Evolutionary conservation across 2,329 filamentous ascomycete genomes (phyloP).

Genomic region (Cladosporium sp.): DNA sequence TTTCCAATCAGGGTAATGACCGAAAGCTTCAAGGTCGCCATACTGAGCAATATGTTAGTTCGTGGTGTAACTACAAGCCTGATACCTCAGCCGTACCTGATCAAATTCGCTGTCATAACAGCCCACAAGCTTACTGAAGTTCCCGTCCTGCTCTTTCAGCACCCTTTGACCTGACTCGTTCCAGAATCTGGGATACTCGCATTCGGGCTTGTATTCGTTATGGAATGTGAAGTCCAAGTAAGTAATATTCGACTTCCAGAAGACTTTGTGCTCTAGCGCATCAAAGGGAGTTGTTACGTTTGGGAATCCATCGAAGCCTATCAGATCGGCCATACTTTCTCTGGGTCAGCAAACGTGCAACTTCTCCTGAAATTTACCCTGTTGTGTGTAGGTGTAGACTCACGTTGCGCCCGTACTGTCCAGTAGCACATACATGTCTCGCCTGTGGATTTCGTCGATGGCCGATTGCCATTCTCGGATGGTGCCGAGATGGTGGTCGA

Average conservation of each 20-base stretch:
- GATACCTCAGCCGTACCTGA: slow-evolving; percentile 5
- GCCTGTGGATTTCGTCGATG: slow-evolving; percentile 56
- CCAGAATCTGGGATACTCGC: slow-evolving; percentile 59
- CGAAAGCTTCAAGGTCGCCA: slow-evolving; percentile 61
- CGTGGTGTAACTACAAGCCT: neutral
- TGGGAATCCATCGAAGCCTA: slow-evolving; percentile 58
- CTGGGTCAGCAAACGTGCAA: slow-evolving; percentile 30
- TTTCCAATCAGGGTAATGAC: slow-evolving; percentile 59
- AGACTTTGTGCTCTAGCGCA: slow-evolving; percentile 52
- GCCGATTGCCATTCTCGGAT: slow-evolving; percentile 55
- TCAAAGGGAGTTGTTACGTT: slow-evolving; percentile 57
- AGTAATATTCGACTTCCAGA: slow-evolving; percentile 51
- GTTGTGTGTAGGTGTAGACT: neutral
- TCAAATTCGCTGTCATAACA: slow-evolving; percentile 64
- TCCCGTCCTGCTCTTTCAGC: slow-evolving; percentile 41
- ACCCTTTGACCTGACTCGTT: slow-evolving; percentile 48
- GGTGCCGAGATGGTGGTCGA: slow-evolving; percentile 60
- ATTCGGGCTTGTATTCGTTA: slow-evolving; percentile 49
- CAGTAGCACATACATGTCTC: slow-evolving; percentile 62
- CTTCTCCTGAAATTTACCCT: neutral
- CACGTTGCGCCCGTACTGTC: slow-evolving; percentile 57
- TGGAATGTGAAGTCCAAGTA: slow-evolving; percentile 57
- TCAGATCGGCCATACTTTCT: slow-evolving; percentile 59
- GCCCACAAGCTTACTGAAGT: slow-evolving; percentile 46
- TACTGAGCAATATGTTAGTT: slow-evolving; percentile 42